A percentile compares a stretch with the other conserved stretches of the same genome.
These are phyloP conservation scores for Pythium chondricola DNA, from an alignment of 352 stramenopile species.

Conservation along the genomic window DNA sequence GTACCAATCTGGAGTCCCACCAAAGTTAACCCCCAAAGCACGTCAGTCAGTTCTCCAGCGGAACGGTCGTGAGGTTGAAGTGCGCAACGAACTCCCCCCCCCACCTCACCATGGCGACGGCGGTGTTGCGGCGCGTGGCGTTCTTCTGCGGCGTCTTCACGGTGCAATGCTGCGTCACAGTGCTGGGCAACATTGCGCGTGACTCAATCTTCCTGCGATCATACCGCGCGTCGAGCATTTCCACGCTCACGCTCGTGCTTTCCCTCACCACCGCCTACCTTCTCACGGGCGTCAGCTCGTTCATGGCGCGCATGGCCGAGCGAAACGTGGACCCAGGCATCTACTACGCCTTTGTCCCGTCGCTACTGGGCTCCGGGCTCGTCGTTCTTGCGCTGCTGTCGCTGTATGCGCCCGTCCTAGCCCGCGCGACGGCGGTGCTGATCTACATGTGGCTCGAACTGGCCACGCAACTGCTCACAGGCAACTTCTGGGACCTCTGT, in stretches of 20 bases:
- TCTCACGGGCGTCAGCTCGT: constrained; percentile 37
- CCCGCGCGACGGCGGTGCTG: constrained; percentile 37
- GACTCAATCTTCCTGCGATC: constrained; percentile 79
- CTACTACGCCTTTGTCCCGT: constrained; percentile 44
- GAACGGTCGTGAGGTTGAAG: no score
- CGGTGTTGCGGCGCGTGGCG: constrained; percentile 49
- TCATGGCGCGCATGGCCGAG: constrained; percentile 25
- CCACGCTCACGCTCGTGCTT: constrained; percentile 62
- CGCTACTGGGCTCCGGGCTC: constrained; percentile 33
- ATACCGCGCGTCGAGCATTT: constrained; percentile 65
- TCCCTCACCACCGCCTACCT: constrained; percentile 68
- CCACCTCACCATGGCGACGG: constrained; percentile 5
- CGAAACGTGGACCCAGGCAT: constrained; percentile 25
- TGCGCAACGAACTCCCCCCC: no score
- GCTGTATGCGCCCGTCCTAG: constrained; percentile 34
- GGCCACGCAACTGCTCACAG: constrained; percentile 59
- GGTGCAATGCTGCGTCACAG: constrained; percentile 67
- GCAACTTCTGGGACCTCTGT: constrained; percentile 87
- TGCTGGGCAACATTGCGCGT: constrained; percentile 71
- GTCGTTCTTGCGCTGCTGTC: constrained; percentile 43
- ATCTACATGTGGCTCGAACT: constrained; percentile 85
- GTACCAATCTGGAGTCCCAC: no score
- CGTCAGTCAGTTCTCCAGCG: no score
- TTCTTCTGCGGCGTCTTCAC: constrained; percentile 84
- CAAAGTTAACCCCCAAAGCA: no score